Evolutionary conservation across 805 yeast genomes (phyloP), one percentile per base, ranked within the genome.

Genomic region (Nakazawaea sp.): DNA sequence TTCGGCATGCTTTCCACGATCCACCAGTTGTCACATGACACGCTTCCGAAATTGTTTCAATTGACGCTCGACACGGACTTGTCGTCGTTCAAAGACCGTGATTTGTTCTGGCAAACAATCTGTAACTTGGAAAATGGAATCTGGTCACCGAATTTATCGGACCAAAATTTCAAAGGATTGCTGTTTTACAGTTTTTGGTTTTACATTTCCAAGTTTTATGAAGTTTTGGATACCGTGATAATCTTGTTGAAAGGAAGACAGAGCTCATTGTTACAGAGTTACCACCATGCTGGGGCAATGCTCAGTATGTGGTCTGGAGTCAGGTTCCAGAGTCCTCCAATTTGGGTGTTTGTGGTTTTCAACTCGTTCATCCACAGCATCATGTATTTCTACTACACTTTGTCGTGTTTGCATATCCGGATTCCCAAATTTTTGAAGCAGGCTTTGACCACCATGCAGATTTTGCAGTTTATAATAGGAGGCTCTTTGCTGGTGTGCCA

Each of bases 261-360:
- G 12, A 72, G 82, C 11, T 72, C 81, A 5, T 59, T 81, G 40
- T 63, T 81, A 50, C 88, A 81, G 56, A 74, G 82, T 40, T 81
- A 81, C 58, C 88, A 81, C 53, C 88, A 81, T 55, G 72, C 87
- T 4, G 88, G 88, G 18, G 88, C 88, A 33, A 81, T 81, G 77
- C 61, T 81, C 58, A 78, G 84, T 42, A 81, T 81, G 88, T 81
- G 87, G 87, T 72, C 83, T 6, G 88, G 88, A 2, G 72, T 78
- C 39, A 62, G 87, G 40, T 81, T 62, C 56, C 72, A 71, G 35
- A 70, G 84, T 11, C 84, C 87, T 4, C 88, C 88, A 25, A 81
- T 81, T 53, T 81, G 88, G 88, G 76, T 81, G 49, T 81, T 81
- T 58, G 86, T 80, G 31, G 84, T 76, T 18, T 81, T 81, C 72